These are phyloP conservation scores for Harringtonia aguacate DNA, from an alignment of 2,329 filamentous ascomycete species.

Conservation along the genomic window DNA sequence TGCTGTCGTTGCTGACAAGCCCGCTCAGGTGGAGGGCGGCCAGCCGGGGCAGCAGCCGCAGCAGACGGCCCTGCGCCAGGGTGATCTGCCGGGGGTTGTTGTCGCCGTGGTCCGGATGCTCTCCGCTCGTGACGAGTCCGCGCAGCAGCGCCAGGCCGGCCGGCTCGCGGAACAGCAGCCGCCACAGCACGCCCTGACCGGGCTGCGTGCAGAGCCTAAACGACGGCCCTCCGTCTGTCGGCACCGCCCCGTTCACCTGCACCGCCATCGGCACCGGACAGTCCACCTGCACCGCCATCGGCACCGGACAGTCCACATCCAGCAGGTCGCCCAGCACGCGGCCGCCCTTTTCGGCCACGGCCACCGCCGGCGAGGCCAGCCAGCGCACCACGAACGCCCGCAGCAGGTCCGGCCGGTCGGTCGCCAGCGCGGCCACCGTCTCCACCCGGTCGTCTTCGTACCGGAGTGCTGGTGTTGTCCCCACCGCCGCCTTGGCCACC, in stretches of 20 bases:
- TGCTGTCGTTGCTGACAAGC: no score
- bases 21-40: slow-evolving; percentile 33
- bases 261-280: slow-evolving; percentile 29
- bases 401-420: slow-evolving; percentile 36
- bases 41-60: slow-evolving; percentile 40
- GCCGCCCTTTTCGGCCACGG: slow-evolving; percentile 42
- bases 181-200: slow-evolving; percentile 27
- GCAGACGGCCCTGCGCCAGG: slow-evolving; percentile 41
- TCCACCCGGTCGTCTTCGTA: no score
- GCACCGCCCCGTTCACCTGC: neutral
- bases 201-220: no score
- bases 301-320: slow-evolving; percentile 40
- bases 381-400: slow-evolving; percentile 38
- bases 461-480: no score
- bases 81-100: slow-evolving; percentile 23
- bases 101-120: no score
- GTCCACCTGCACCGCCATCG: slow-evolving; percentile 44
- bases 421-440: neutral
- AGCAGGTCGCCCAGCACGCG: slow-evolving; percentile 42
- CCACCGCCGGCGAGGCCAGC: slow-evolving; percentile 41
- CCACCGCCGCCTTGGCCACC: slow-evolving; percentile 39
- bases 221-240: no score
- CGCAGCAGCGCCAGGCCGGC: slow-evolving; percentile 27
- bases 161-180: slow-evolving; percentile 35
- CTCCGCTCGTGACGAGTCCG: slow-evolving; percentile 19